Conservation (phyloP, 2,329 filamentous ascomycete species). For the Raffaelea arxii region DNA sequence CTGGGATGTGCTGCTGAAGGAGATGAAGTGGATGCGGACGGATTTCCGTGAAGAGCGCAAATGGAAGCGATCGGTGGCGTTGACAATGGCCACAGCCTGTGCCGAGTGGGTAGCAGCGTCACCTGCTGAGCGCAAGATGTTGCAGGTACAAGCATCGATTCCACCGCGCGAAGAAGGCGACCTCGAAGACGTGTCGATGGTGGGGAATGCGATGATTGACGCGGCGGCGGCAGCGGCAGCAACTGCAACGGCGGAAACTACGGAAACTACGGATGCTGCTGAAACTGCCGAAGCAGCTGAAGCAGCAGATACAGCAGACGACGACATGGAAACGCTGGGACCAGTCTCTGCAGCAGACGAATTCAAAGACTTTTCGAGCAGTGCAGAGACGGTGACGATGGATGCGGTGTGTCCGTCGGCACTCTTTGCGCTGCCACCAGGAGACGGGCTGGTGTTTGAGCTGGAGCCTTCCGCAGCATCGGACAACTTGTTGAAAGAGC, state of each 20-base stretch:
- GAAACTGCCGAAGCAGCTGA: constrained; percentile 32
- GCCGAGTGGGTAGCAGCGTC: constrained; percentile 67
- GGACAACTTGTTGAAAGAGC: constrained; percentile 67
- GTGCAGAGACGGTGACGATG: constrained; percentile 40
- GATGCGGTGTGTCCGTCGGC: too few relatives aligned
- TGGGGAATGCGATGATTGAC: constrained; percentile 14
- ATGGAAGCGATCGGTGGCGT: constrained; percentile 79
- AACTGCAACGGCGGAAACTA: constrained; percentile 27
- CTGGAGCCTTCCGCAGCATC: constrained; percentile 64
- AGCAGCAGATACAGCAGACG: constrained; percentile 17
- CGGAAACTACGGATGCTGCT: too few relatives aligned
- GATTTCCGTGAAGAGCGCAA: constrained; percentile 92
- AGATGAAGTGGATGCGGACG: constrained; percentile 97
- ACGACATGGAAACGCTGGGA: constrained; percentile 21
- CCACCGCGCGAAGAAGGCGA: constrained; percentile 22
- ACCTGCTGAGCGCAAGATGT: constrained; percentile 49
- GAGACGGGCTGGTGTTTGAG: constrained; percentile 72
- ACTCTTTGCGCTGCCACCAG: constrained; percentile 74
- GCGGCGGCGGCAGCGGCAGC: constrained; percentile 5
- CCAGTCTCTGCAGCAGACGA: constrained; percentile 36
- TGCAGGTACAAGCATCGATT: constrained; percentile 57
- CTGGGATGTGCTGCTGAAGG: constrained; percentile 76
- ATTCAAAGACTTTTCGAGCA: constrained; percentile 22
- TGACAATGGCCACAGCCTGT: constrained; percentile 72
- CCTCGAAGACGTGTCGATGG: constrained; percentile 9